phyloP scores from a whole-genome alignment of 2,329 filamentous ascomycete genomes.

The Xylariaceae sp. region DNA sequence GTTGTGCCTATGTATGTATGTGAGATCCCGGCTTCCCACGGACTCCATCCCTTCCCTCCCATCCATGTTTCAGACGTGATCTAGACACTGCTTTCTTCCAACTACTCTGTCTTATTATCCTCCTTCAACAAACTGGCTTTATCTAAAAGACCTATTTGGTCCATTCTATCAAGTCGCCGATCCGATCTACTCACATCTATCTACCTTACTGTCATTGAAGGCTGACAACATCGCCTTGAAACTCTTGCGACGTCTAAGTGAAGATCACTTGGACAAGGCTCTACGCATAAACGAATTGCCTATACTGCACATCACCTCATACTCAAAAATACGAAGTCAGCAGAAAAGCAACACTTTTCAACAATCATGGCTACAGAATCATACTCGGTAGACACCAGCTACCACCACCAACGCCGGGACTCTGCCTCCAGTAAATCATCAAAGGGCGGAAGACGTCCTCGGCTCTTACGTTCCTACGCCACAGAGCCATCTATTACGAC shows the following conservation, averaged over 20 bases:
- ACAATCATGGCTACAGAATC: constrained; percentile 35
- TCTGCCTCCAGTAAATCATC: constrained; percentile 39
- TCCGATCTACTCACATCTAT: background rate
- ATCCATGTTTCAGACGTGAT: constrained; percentile 6
- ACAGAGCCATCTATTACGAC: constrained; percentile 59
- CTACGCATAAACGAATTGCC: no score
- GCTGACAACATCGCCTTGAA: no score
- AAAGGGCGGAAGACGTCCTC: constrained; percentile 45
- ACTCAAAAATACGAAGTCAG: background rate
- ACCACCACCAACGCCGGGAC: constrained; percentile 36
- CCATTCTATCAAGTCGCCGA: constrained; percentile 6
- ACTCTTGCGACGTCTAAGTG: no score
- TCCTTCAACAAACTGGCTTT: background rate
- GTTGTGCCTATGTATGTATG: constrained; percentile 1
- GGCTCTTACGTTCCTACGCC: constrained; percentile 52
- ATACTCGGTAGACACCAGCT: constrained; percentile 31
- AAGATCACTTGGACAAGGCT: background rate
- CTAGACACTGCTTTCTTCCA: constrained; percentile 4
- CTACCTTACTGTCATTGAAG: no score
- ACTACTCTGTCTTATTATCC: constrained; percentile 1
- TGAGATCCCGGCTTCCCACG: constrained; percentile 18
- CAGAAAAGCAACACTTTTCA: background rate
- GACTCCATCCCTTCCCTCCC: constrained; percentile 15
- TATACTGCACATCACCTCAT: no score
- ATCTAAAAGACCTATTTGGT: constrained; percentile 6